Base-by-base conservation (phyloP, 140 eudicot species). In the Ambrosia hybrid region DNA sequence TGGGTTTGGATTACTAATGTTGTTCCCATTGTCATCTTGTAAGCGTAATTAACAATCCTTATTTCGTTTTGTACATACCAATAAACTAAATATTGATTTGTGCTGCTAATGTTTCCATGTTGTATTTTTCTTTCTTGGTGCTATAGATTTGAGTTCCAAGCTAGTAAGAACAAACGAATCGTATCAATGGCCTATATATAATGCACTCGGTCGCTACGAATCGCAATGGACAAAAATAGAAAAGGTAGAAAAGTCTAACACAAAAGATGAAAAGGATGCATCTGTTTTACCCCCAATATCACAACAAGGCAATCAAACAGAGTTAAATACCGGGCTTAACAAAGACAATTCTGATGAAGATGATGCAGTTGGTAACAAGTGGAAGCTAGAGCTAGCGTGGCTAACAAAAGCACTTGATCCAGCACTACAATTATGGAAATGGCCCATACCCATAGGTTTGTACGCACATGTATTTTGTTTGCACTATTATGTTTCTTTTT, bases 371-470 rank as follows among this genome's bases (percentile, higher is more conserved):
- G 71, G 56, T 63, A 79, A 49, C 53, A 87, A 80, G 66, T 85
- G 94, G 95, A 95, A 84, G 71, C 73, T 77, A 51, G 97, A 95
- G 70, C 82, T 88, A 81, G 92, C 85, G 61, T 95, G 97, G 97
- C 76, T 94, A 33, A 72, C 86, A 58, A 95, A 88, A 73, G 96
- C 96, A 68, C 83, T 95, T 48, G 99, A 95, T 68, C 97, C 99
- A 3, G 99, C 97, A 12, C 67, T 95, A 58, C 95, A 95, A 63
- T 56, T 91, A 59, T 85, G 77, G 61, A 85, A 73, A 70, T 79
- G 92, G 92, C 89, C 95, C 68, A 16, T 88, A 11, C 87, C 94
- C 16, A 36, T 89, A 84, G 99, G 97, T 92, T 59, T 70, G 80
- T 72, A 69, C 12, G 68, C 70, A 48, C 70, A 4, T 45, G 33